Evolutionary conservation across 2,329 filamentous ascomycete species (phyloP).

Genomic region (Aureobasidium pullulans): DNA sequence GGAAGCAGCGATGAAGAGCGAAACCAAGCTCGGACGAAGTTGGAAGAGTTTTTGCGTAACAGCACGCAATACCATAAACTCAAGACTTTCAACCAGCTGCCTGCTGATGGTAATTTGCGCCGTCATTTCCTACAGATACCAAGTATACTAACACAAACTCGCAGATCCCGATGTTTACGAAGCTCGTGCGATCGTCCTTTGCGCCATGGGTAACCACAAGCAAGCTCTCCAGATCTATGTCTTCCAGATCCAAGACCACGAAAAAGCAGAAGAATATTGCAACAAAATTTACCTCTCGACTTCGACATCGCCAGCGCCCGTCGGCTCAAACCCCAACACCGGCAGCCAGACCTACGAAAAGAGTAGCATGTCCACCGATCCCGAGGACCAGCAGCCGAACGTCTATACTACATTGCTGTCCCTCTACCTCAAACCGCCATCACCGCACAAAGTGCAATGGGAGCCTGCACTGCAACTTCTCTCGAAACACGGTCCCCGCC

Average conservation of each 20-base stretch:
- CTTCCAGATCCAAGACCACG: constrained; percentile 80
- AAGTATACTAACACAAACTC: neutral
- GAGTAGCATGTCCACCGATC: constrained; percentile 34
- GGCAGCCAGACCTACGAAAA: constrained; percentile 15
- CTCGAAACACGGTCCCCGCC: constrained; percentile 83
- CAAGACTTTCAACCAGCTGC: constrained; percentile 65
- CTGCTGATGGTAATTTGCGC: constrained; percentile 59
- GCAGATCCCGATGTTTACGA: constrained; percentile 81
- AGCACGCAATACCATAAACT: constrained; percentile 67
- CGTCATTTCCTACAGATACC: constrained; percentile 14
- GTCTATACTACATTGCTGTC: constrained; percentile 90
- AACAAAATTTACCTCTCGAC: constrained; percentile 65
- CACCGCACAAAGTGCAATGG: constrained; percentile 56
- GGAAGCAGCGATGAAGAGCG: constrained; percentile 28
- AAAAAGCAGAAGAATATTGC: constrained; percentile 96
- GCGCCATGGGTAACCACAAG: constrained; percentile 91
- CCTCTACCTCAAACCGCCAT: constrained; percentile 75
- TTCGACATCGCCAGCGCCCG: neutral
- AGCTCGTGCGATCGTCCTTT: constrained; percentile 79
- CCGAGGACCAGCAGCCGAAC: constrained; percentile 53
- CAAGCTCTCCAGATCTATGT: constrained; percentile 97
- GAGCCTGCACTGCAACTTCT: constrained; percentile 76
- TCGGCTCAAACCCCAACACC: constrained; percentile 5
- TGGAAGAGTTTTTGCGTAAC: constrained; percentile 67
- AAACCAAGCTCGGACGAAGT: constrained; percentile 39